phyloP scores from a whole-genome alignment of 2,329 filamentous ascomycete genomes.

The Phoma sp. region DNA sequence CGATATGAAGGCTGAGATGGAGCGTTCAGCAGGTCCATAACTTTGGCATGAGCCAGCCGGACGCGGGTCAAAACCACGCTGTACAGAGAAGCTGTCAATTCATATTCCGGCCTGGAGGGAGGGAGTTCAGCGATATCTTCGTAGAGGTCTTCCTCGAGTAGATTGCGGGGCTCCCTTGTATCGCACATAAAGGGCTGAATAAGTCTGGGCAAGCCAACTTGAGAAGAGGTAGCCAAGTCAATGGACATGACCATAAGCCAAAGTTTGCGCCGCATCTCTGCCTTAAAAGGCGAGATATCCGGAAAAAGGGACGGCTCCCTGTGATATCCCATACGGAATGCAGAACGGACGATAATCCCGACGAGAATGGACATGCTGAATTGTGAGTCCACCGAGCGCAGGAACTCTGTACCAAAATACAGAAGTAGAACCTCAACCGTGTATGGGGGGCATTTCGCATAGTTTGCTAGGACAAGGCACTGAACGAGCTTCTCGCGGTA shows the following conservation, averaged over 20 bases:
- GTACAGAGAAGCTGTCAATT: conserved; percentile 36
- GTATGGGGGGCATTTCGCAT: conserved; percentile 43
- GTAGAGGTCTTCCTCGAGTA: conserved; percentile 50
- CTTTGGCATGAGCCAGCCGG: conserved; percentile 30
- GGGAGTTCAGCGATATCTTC: conserved; percentile 44
- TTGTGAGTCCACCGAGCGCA: conserved; percentile 38
- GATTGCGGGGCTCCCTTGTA: conserved; percentile 48
- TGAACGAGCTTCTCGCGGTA: conserved; percentile 43
- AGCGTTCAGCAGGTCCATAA: conserved; percentile 38
- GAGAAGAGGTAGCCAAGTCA: conserved; percentile 48
- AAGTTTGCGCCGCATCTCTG: conserved; percentile 65
- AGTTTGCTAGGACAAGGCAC: conserved; percentile 42
- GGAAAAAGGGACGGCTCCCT: conserved; percentile 48
- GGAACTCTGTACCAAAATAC: conserved; percentile 39
- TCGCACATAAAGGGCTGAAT: conserved; percentile 48
- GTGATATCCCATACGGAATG: conserved; percentile 52
- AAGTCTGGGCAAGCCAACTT: conserved; percentile 49
- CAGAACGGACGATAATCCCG: conserved; percentile 40
- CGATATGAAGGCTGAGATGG: conserved; percentile 36
- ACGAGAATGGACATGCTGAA: conserved; percentile 38
- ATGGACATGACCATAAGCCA: conserved; percentile 61
- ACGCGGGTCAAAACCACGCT: conserved; percentile 34
- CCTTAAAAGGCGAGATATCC: conserved; percentile 59
- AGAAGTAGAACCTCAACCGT: conserved; percentile 39
- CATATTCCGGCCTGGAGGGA: conserved; percentile 33